Conservation (phyloP, 495 filamentous ascomycete species). For the Amphirosellinia nigrospora region DNA sequence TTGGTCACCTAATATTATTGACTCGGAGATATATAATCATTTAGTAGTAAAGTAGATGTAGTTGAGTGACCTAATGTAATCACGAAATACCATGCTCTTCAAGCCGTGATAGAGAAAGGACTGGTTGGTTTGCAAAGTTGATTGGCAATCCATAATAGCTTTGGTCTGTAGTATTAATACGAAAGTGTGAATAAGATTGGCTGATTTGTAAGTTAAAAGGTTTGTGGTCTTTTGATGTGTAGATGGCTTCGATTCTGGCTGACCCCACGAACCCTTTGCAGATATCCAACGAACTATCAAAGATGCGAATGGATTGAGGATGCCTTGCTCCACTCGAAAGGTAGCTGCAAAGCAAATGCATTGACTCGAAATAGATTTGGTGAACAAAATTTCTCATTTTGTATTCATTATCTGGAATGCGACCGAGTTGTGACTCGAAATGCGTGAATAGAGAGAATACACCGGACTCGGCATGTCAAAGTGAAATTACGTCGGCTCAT, state of each 20-base stretch:
- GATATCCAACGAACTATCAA: neutral
- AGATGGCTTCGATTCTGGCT: slow-evolving; percentile 50
- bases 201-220: neutral
- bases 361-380: slow-evolving; percentile 25
- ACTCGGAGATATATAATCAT: slow-evolving; percentile 23
- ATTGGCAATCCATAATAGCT: neutral
- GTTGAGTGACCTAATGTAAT: neutral
- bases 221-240: slow-evolving; percentile 27
- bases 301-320: neutral
- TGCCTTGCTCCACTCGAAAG: neutral
- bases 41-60: neutral
- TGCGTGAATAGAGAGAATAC: slow-evolving; percentile 32
- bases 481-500: neutral
- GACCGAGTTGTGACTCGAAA: slow-evolving; percentile 38
- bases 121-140: neutral
- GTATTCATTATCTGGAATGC: slow-evolving; percentile 40
- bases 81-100: neutral
- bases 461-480: slow-evolving; percentile 12
- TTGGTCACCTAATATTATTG: slow-evolving; percentile 31
- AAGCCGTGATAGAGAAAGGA: neutral
- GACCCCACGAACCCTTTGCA: neutral
- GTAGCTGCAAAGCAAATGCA: slow-evolving; percentile 37
- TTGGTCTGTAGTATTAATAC: neutral
- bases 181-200: neutral
- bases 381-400: slow-evolving; percentile 41